Percentiles rank a stretch among this genome's conserved stretches.
phyloP scores from a whole-genome alignment of 192 early-diverging fungal species.

The Backusella psychrophila region DNA sequence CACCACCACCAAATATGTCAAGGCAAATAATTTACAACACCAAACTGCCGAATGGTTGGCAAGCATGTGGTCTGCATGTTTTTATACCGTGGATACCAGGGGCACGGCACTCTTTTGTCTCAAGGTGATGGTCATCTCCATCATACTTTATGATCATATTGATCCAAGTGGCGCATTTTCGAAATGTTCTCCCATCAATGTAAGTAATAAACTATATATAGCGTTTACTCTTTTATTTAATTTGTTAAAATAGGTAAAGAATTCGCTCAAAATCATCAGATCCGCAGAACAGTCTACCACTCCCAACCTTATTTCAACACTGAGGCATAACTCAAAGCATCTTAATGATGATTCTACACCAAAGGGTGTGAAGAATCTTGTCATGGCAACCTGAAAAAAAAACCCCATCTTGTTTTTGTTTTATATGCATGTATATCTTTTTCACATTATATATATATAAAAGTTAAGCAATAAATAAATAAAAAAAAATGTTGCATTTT shows the following conservation, averaged over 20 bases:
- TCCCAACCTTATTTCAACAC: conserved; percentile 65
- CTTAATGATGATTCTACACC: conserved; percentile 80
- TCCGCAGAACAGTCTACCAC: conserved; percentile 25
- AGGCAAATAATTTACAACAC: conserved; percentile 22
- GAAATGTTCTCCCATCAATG: conserved; percentile 77
- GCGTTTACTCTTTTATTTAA: background rate
- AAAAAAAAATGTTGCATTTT: too few relatives aligned
- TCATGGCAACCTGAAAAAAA: conserved; percentile 32
- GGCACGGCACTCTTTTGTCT: conserved; percentile 68
- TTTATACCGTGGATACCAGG: conserved; percentile 42
- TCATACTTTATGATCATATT: conserved; percentile 90
- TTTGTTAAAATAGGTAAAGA: conserved; percentile 22
- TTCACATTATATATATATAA: background rate
- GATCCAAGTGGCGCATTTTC: conserved; percentile 70
- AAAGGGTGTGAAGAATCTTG: conserved; percentile 55
- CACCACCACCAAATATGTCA: conserved; percentile 63
- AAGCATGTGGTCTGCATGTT: conserved; percentile 70
- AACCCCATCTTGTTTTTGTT: background rate
- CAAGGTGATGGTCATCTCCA: conserved; percentile 81
- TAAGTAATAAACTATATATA: conserved; percentile 36
- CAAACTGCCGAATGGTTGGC: conserved; percentile 66
- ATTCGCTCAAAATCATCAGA: conserved; percentile 34
- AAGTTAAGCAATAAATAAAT: too few relatives aligned
- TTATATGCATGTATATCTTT: background rate
- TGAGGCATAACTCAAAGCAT: conserved; percentile 77